Conservation (phyloP, 2,329 filamentous ascomycete species). For the Claviceps capensis region DNA sequence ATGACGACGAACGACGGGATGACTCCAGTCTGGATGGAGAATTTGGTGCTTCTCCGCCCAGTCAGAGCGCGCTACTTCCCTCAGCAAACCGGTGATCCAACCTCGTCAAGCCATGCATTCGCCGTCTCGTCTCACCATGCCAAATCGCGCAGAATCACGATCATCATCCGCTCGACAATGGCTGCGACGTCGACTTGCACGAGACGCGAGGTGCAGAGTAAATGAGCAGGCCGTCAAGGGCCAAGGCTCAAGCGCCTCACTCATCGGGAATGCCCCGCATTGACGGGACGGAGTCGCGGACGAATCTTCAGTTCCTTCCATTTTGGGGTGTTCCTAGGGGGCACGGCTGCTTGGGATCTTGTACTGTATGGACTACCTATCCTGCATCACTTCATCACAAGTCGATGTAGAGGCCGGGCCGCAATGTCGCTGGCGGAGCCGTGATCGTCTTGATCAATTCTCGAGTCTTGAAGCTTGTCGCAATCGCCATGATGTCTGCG, state of each 20-base stretch:
- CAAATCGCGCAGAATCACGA: background rate
- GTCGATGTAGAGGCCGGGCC: background rate
- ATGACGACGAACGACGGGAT: background rate
- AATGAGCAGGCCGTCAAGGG: background rate
- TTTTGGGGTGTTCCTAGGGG: no score
- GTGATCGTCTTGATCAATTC: background rate
- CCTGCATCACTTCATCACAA: no score
- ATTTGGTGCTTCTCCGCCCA: background rate
- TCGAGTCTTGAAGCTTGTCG: background rate
- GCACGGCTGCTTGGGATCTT: no score
- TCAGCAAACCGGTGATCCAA: background rate
- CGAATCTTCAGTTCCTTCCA: no score
- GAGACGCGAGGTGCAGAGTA: background rate
- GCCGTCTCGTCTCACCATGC: background rate
- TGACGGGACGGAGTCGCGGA: background rate
- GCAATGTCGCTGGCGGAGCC: background rate
- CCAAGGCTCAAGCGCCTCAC: background rate
- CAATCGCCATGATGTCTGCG: background rate
- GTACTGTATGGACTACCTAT: no score
- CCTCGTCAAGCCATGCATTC: background rate
- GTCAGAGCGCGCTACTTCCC: background rate
- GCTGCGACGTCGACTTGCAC: background rate
- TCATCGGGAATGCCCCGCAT: background rate
- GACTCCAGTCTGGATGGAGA: background rate
- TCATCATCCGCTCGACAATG: background rate